phyloP scores from a whole-genome alignment of 345 rosid species.

The Bruguiera parviflora region DNA sequence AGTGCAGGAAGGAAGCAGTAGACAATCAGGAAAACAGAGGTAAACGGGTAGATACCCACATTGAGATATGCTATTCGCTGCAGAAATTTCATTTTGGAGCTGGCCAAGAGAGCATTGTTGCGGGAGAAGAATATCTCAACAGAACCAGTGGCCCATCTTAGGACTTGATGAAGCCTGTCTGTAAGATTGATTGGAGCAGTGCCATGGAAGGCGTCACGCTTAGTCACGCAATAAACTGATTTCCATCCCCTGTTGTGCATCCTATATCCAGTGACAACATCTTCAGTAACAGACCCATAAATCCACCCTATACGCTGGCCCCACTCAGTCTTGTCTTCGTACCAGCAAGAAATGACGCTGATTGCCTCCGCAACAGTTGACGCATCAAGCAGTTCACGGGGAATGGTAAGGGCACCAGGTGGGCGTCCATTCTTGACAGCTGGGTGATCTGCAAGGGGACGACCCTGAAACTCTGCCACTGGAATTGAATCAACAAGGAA shows the following conservation, averaged over 20 bases:
- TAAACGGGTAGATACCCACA: slow-evolving; percentile 95
- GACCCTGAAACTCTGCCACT: slow-evolving; percentile 90
- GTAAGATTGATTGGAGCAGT: slow-evolving; percentile 97
- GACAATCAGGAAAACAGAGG: slow-evolving; percentile 89
- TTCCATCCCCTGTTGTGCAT: slow-evolving; percentile 99
- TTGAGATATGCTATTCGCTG: slow-evolving; percentile 92
- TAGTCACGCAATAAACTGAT: slow-evolving; percentile 94
- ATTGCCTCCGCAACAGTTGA: slow-evolving; percentile 96
- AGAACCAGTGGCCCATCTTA: slow-evolving; percentile 98
- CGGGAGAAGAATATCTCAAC: slow-evolving; percentile 98
- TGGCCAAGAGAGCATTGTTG: slow-evolving; percentile 85
- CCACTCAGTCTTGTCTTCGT: slow-evolving; percentile 98
- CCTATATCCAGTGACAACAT: slow-evolving; percentile 94
- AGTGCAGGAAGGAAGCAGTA: slow-evolving; percentile 97
- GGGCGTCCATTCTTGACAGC: slow-evolving; percentile 87
- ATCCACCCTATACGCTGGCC: slow-evolving; percentile 98
- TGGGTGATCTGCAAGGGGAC: slow-evolving; percentile 98
- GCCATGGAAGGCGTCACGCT: slow-evolving; percentile 94
- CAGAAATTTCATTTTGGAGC: slow-evolving; percentile 78
- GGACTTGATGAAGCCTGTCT: slow-evolving; percentile 95
- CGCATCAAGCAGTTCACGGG: slow-evolving; percentile 91
- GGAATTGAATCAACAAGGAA: slow-evolving; percentile 88
- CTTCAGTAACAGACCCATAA: slow-evolving; percentile 98
- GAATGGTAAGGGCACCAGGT: slow-evolving; percentile 90
- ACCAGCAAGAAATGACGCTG: slow-evolving; percentile 97